Percentiles rank a stretch among this genome's conserved stretches.
Evolutionary conservation across 208 protist genomes (phyloP).

Genomic region (Trypanosoma conorhini): DNA sequence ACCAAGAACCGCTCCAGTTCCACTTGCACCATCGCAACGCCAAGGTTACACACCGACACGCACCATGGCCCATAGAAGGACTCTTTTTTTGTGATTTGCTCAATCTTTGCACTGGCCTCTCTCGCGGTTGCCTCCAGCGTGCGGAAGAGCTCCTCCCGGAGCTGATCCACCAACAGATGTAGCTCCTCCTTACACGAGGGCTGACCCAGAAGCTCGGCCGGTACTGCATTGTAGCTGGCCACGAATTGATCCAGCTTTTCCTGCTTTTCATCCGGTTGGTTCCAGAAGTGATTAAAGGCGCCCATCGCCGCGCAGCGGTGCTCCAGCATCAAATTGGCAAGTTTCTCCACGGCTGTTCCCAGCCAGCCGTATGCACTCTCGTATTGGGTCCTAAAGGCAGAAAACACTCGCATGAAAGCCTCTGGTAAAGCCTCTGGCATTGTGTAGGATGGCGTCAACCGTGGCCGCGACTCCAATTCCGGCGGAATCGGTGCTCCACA

Average conservation of each 20-base stretch:
- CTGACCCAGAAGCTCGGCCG: constrained; percentile 40
- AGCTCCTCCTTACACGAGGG: constrained; percentile 75
- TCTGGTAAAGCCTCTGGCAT: constrained; percentile 40
- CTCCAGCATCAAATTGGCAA: constrained; percentile 43
- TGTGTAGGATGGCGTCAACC: constrained; percentile 22
- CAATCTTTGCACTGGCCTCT: constrained; percentile 45
- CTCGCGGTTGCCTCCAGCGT: constrained; percentile 39
- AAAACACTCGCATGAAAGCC: constrained; percentile 46
- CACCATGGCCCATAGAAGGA: constrained; percentile 69
- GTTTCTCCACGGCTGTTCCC: constrained; percentile 32
- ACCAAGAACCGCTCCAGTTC: constrained; percentile 73
- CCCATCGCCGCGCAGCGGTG: constrained; percentile 43
- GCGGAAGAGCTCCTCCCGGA: constrained; percentile 48
- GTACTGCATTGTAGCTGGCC: constrained; percentile 50
- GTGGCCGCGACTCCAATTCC: constrained; percentile 33
- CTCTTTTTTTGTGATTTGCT: constrained; percentile 50
- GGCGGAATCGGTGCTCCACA: constrained; percentile 63
- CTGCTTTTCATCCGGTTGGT: constrained; percentile 64
- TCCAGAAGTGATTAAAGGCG: constrained; percentile 53
- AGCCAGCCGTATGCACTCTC: constrained; percentile 41
- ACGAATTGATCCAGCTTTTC: constrained; percentile 57
- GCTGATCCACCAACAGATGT: constrained; percentile 53
- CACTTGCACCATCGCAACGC: constrained; percentile 47
- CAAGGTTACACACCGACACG: constrained; percentile 56
- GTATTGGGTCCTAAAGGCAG: constrained; percentile 47